phyloP scores from a whole-genome alignment of 73 alveolate species.

The Loxodes magnus region DNA sequence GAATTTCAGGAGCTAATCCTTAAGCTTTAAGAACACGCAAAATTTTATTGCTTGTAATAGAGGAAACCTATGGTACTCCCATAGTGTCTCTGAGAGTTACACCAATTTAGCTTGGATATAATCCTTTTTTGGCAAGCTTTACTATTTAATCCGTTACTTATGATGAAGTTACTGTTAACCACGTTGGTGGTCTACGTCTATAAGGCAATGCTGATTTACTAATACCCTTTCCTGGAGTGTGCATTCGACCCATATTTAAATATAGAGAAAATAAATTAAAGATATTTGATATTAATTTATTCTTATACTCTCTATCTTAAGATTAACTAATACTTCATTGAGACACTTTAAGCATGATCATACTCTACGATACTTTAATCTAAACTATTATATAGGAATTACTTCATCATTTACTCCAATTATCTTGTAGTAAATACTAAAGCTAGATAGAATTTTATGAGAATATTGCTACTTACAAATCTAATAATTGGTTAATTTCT shows the following conservation, averaged over 20 bases:
- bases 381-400: no score
- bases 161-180: slow-evolving; percentile 64
- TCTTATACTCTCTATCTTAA: no score
- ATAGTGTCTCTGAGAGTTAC: slow-evolving; percentile 77
- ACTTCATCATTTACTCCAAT: no score
- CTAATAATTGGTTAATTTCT: no score
- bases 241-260: slow-evolving; percentile 79
- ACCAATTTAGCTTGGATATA: slow-evolving; percentile 85
- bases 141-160: slow-evolving; percentile 70
- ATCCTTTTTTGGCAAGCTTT: slow-evolving; percentile 86
- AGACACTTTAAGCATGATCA: no score
- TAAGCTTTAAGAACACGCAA: neutral
- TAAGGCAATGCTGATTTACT: slow-evolving; percentile 75
- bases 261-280: neutral
- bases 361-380: no score
- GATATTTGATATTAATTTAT: neutral
- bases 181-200: slow-evolving; percentile 80
- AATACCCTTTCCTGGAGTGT: slow-evolving; percentile 80
- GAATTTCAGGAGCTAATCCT: slow-evolving; percentile 94
- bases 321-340: no score
- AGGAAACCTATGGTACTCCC: slow-evolving; percentile 64
- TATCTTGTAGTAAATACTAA: no score
- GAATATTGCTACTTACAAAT: no score
- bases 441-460: no score
- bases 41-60: neutral